These are phyloP conservation scores for Wickerhamiella spandovensis DNA, from an alignment of 805 yeast genomes.

Conservation along the genomic window DNA sequence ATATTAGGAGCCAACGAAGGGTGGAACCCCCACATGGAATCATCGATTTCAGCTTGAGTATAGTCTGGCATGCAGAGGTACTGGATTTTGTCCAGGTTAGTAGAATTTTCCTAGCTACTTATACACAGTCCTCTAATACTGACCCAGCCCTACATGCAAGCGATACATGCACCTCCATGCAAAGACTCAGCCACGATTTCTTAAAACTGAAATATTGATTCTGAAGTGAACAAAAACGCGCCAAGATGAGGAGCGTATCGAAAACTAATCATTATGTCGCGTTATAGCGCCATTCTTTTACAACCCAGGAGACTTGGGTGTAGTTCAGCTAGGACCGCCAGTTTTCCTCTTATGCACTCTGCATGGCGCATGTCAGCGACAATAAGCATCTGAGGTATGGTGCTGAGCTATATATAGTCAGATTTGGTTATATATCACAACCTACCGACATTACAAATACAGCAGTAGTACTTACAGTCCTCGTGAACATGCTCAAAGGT, in stretches of 20 bases:
- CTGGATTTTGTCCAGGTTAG: neutral
- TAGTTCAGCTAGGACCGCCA: neutral
- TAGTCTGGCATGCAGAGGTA: neutral
- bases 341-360: neutral
- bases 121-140: neutral
- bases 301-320: too few species aligned
- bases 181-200: neutral
- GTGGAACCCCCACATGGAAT: constrained; percentile 11
- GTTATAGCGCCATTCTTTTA: too few species aligned
- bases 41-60: neutral
- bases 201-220: neutral
- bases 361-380: neutral
- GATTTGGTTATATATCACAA: neutral
- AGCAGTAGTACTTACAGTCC: too few species aligned
- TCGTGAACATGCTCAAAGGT: too few species aligned
- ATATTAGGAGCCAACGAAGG: constrained; percentile 49
- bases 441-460: too few species aligned
- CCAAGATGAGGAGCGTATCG: too few species aligned
- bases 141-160: neutral
- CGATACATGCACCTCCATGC: neutral
- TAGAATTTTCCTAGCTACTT: neutral
- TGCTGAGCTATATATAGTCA: neutral
- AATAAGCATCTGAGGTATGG: neutral
- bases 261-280: too few species aligned
- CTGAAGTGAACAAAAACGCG: too few species aligned